Base-by-base conservation (phyloP, 345 rosid species). In the Arabidopsis suecica region DNA sequence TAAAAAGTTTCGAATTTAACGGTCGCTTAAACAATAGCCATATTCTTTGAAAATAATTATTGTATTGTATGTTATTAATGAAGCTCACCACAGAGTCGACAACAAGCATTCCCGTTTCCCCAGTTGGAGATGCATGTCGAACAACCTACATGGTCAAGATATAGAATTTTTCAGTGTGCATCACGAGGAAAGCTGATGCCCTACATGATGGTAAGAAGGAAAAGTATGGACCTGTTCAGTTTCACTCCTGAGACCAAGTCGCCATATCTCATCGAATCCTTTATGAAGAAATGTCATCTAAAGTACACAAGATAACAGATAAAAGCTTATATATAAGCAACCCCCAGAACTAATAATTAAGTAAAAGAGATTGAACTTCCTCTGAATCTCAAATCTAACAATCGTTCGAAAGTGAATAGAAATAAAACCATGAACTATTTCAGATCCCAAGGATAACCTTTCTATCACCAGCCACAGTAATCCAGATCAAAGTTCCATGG, bases 101-200 rank as follows among this genome's bases (percentile, higher is more conserved):
- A 68, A 94, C 97, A 50, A 94, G 98, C 93, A 94, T 88, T 80
- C 97, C 98, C 50, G 95, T 94, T 85, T 91, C 98, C 73, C 83
- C 91, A 5, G 79, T 72, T 30, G 88, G 87, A 73, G 93, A 91
- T 65, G 95, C 95, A 79, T 75, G 88, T 22, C 98, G 86, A 54
- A 86, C 97, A 65, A 90, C 82, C 98, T 94, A 78, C 61, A 84
- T 22, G n/a, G 58, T 50, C 53, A 62, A 59, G 73, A 83, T 34
- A 80, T 69, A 61, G 37, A 12, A 57, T 73, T 20, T 53, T 51
- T 55, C 58, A 42, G n/a, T 55, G 65, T 18, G n/a, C 60, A 65
- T 7, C 63, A 42, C 53, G 61, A 58, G 41, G 33, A 64, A 40
- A 34, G 22, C 61, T 63, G 54, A 56, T 58, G 66, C 53, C 41